Conservation (phyloP, 2,329 filamentous ascomycete genomes). For the Fusarium pilosicola region DNA sequence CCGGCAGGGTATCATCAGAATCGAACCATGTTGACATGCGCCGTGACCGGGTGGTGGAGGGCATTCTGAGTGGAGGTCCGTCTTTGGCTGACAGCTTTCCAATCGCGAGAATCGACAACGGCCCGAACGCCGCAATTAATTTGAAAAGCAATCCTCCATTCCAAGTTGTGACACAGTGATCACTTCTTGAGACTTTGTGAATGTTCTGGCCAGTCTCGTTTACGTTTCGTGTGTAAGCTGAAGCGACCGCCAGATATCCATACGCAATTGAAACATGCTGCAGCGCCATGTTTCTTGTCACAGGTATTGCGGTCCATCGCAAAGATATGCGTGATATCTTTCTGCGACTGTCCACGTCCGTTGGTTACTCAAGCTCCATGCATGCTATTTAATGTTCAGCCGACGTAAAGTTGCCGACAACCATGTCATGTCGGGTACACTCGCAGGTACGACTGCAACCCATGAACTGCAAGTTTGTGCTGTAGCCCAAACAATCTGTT, state of each 20-base stretch:
- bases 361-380: conserved; percentile 15
- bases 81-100: conserved; percentile 21
- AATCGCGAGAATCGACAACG: conserved; percentile 20
- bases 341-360: not conserved
- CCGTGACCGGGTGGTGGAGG: conserved; percentile 25
- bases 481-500: not conserved
- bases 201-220: not conserved
- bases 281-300: conserved; percentile 4
- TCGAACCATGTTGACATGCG: conserved; percentile 31
- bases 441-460: not conserved
- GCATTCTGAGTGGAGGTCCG: conserved; percentile 15
- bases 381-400: conserved; percentile 25
- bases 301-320: conserved; percentile 6
- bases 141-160: conserved; percentile 11
- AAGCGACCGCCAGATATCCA: not conserved
- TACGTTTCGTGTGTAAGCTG: not conserved
- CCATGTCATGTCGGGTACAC: not conserved
- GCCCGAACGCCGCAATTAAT: conserved; percentile 24
- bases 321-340: not conserved
- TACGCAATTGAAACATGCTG: conserved; percentile 8
- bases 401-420: not conserved
- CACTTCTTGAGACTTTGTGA: not conserved
- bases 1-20: conserved; percentile 27
- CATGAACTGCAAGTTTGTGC: not conserved
- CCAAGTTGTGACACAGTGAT: conserved; percentile 14